Evolutionary conservation across 257 asterid genomes (phyloP).

Genomic region (Salvia splendens): DNA sequence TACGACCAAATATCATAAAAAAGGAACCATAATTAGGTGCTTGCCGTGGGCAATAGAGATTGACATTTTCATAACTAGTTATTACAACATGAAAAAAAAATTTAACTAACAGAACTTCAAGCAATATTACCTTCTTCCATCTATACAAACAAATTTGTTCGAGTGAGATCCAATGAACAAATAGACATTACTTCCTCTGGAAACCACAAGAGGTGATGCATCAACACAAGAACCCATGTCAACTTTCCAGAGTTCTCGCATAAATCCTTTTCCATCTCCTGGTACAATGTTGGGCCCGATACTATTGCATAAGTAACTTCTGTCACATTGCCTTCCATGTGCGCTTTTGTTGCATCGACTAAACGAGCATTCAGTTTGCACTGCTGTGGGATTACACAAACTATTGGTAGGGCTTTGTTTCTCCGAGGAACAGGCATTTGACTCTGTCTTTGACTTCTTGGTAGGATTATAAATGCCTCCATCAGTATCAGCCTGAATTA

Average conservation of each 20-base stretch:
- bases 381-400: conserved; percentile 37
- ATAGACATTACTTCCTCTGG: conserved; percentile 50
- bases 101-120: conserved; percentile 14
- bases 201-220: conserved; percentile 89
- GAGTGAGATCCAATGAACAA: conserved; percentile 91
- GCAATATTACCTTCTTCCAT: conserved; percentile 65
- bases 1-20: not conserved
- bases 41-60: not conserved
- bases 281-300: conserved; percentile 44
- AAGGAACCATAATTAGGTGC: conserved; percentile 19
- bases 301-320: conserved; percentile 35
- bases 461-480: conserved; percentile 36
- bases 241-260: conserved; percentile 72
- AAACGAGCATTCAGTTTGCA: conserved; percentile 58
- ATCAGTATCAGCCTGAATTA: conserved; percentile 28
- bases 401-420: conserved; percentile 36
- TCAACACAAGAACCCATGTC: conserved; percentile 85
- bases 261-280: conserved; percentile 46
- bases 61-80: conserved; percentile 1
- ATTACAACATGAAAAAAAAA: conserved; percentile 6
- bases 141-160: conserved; percentile 66
- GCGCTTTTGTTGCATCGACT: conserved; percentile 75
- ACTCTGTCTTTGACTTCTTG: conserved; percentile 54
- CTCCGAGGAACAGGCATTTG: conserved; percentile 28
- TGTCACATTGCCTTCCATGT: conserved; percentile 50